Evolutionary conservation across 352 stramenopile species (phyloP), one percentile per base, ranked within the genome.

Genomic region (Phytophthora pisi): DNA sequence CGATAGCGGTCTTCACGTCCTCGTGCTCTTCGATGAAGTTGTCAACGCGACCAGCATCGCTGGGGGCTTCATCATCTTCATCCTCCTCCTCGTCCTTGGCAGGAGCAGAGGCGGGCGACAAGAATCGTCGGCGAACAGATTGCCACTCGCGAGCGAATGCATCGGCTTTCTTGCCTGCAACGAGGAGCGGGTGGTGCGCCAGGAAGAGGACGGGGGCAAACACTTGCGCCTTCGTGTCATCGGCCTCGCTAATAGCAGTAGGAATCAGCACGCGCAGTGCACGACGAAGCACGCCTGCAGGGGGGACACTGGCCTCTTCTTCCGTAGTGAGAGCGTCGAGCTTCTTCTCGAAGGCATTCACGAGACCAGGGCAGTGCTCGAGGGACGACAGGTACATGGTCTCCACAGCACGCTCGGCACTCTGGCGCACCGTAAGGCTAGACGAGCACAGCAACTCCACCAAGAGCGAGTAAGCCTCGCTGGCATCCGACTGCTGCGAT

Each of bases 21-120:
- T 90, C 75, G 28, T 91, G 72, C 20, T 78, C 72, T 62, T 93
- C 84, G 23, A 96, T 91, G 18, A 95, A 79, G 28, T 93, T 83
- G 52, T 96, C 89, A 18, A 95, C 56, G 46, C 59, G 64, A 57
- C 55, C 81, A 50, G 72, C 79, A 51, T 95, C 87, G n/a, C 86
- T 85, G 0, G 65, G 70, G 23, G 80, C 75, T 51, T 89, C 74
- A 15, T 64, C 74, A 0, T 90, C 76, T 2, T 88, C 79, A 5
- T 91, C 74, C 0, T 79, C 75, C 0, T 83, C 65, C 0, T 77
- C 66, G 20, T 72, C 70, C 13, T 64, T 55, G 2, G 13, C 63
- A 49, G 18, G 58, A 52, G 50, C 51, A n/a, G 52, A 52, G 4
- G 23, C 43, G 20, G 61, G 28, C 40, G 66, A 15, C 24, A 95